Percentiles rank a stretch among this genome's conserved stretches.
phyloP scores from a whole-genome alignment of 257 asterid genomes.

The Misopates orontium region DNA sequence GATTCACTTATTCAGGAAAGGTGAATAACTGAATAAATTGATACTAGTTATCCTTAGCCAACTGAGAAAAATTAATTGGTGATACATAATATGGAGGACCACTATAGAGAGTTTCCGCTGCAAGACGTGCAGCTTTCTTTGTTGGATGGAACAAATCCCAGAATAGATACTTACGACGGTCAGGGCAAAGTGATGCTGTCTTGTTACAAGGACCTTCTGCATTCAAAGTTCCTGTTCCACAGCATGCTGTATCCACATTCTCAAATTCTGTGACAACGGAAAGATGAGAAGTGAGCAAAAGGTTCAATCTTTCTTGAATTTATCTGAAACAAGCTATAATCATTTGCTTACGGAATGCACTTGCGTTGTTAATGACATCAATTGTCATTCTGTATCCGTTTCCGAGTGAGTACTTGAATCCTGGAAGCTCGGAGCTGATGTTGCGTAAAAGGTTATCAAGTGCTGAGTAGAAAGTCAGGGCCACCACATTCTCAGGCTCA shows the following conservation, averaged over 20 bases:
- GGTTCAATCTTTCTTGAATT: background rate
- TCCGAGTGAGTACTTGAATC: constrained; percentile 62
- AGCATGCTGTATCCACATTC: constrained; percentile 61
- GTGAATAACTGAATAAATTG: background rate
- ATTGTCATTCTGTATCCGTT: constrained; percentile 60
- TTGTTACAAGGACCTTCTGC: constrained; percentile 40
- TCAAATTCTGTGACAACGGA: constrained; percentile 39
- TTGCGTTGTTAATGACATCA: constrained; percentile 52
- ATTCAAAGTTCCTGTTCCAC: constrained; percentile 52
- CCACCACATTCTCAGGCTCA: constrained; percentile 48
- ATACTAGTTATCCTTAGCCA: constrained; percentile 30
- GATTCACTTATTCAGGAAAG: constrained; percentile 10
- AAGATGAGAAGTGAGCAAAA: constrained; percentile 11
- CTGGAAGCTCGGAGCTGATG: constrained; percentile 53
- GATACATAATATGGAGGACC: constrained; percentile 34
- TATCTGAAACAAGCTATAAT: constrained; percentile 5
- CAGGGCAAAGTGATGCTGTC: constrained; percentile 40
- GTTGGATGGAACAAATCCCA: constrained; percentile 70
- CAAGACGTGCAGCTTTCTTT: constrained; percentile 39
- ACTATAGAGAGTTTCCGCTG: constrained; percentile 37
- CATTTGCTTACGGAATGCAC: constrained; percentile 43
- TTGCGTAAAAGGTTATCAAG: constrained; percentile 37
- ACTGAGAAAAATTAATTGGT: constrained; percentile 37
- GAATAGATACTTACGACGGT: constrained; percentile 42
- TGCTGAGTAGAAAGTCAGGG: constrained; percentile 47